A percentile compares a stretch with the other conserved stretches of the same genome.
phyloP scores from a whole-genome alignment of 306 rosid species.

The Sicyos edulis region DNA sequence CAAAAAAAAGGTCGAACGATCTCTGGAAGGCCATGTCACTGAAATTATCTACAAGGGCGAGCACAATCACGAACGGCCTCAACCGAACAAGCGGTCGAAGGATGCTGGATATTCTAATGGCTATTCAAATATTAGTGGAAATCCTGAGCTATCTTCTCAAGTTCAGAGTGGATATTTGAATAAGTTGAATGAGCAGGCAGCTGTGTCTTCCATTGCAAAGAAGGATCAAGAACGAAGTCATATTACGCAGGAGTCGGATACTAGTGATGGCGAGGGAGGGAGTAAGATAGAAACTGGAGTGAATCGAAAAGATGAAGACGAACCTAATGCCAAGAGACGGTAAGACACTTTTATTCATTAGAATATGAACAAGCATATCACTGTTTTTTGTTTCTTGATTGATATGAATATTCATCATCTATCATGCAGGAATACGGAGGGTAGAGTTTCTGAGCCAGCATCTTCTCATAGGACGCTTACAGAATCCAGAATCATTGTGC shows the following conservation, averaged over 20 bases:
- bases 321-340: conserved; percentile 70
- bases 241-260: conserved; percentile 48
- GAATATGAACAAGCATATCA: neutral
- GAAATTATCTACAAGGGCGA: conserved; percentile 73
- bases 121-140: conserved; percentile 27
- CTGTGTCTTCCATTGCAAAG: conserved; percentile 27
- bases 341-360: neutral
- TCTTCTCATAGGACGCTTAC: no score
- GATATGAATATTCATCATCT: neutral
- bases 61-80: conserved; percentile 64
- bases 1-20: conserved; percentile 79
- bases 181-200: conserved; percentile 25
- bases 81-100: conserved; percentile 44
- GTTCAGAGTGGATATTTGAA: conserved; percentile 28
- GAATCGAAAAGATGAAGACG: conserved; percentile 46
- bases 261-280: conserved; percentile 64
- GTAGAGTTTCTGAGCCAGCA: no score
- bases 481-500: no score
- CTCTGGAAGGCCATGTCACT: conserved; percentile 65
- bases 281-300: conserved; percentile 47
- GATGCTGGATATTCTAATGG: conserved; percentile 35
- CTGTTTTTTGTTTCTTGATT: conserved; percentile 9
- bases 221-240: conserved; percentile 51
- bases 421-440: no score
- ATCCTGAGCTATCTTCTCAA: conserved; percentile 34